These are phyloP conservation scores for Oryza coarctata DNA, from an alignment of 176 grass and related monocot genomes.

Conservation along the genomic window DNA sequence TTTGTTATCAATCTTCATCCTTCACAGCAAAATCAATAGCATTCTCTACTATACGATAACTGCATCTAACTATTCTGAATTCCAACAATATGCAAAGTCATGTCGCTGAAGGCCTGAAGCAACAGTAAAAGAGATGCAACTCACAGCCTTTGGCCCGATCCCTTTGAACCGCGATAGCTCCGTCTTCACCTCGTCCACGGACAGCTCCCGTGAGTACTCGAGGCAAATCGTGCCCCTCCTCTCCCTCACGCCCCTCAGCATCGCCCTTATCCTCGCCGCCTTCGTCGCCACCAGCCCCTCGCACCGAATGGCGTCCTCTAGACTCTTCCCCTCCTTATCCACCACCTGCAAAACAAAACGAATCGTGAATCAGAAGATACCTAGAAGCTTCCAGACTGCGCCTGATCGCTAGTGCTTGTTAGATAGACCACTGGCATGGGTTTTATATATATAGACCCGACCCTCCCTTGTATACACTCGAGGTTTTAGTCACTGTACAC, in stretches of 20 bases:
- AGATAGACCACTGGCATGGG: too few relatives aligned
- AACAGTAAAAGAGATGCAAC: conserved; percentile 6
- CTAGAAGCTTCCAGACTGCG: neutral
- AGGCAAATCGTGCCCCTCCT: conserved; percentile 66
- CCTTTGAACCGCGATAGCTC: conserved; percentile 87
- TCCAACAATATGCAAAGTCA: neutral
- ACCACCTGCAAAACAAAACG: conserved; percentile 51
- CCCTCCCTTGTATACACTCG: too few relatives aligned
- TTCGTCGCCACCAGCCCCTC: conserved; percentile 77
- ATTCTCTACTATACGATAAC: neutral
- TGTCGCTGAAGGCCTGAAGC: neutral
- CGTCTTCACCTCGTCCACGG: conserved; percentile 65
- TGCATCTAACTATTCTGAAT: neutral
- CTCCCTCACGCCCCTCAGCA: conserved; percentile 61
- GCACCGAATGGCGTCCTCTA: conserved; percentile 79
- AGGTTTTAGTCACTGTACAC: too few relatives aligned
- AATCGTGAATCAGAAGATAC: neutral
- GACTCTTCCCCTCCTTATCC: conserved; percentile 46
- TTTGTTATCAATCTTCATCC: neutral
- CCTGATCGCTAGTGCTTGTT: neutral
- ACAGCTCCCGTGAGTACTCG: conserved; percentile 64
- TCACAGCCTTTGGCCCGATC: conserved; percentile 87
- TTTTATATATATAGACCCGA: too few relatives aligned
- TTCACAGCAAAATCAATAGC: conserved; percentile 3
- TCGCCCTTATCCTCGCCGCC: conserved; percentile 63